phyloP scores from a whole-genome alignment of 805 yeast genomes.

The Blastobotrys mokoenaii region DNA sequence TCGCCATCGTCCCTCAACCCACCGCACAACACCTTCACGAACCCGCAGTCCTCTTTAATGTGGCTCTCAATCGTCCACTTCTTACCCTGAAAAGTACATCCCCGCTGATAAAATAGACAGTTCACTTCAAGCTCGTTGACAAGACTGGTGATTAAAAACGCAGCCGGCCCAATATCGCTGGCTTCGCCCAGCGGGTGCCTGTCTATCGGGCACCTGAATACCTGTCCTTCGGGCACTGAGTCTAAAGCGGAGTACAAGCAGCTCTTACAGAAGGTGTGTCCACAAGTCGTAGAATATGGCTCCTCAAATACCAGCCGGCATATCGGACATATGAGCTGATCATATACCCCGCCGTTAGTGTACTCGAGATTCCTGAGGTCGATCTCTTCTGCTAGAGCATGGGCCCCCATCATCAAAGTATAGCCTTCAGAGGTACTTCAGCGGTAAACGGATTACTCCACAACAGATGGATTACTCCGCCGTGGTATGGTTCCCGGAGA shows the following conservation, averaged over 20 bases:
- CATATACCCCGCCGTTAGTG: constrained; percentile 12
- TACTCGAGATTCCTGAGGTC: constrained; percentile 26
- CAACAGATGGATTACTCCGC: no score
- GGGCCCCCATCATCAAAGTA: no score
- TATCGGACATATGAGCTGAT: constrained; percentile 44
- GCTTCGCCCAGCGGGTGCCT: constrained; percentile 37
- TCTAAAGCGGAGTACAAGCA: constrained; percentile 34
- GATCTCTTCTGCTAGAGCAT: constrained; percentile 7
- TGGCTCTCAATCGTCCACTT: constrained; percentile 54
- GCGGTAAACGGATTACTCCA: no score
- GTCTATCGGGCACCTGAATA: constrained; percentile 49
- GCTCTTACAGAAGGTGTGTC: constrained; percentile 56
- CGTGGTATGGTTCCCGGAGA: no score
- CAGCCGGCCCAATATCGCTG: constrained; percentile 33
- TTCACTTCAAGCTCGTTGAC: constrained; percentile 51
- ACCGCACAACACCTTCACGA: constrained; percentile 33
- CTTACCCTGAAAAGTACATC: constrained; percentile 49
- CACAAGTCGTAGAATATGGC: constrained; percentile 58
- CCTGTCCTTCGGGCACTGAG: background rate
- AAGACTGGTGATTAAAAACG: constrained; percentile 49
- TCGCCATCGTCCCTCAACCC: constrained; percentile 13
- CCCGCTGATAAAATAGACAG: constrained; percentile 45
- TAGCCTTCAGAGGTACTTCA: no score
- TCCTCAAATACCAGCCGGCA: constrained; percentile 55
- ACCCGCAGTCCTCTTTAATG: constrained; percentile 33